Evolutionary conservation across 306 rosid genomes (phyloP), one percentile per base, ranked within the genome.

Genomic region (Sesbania bispinosa): DNA sequence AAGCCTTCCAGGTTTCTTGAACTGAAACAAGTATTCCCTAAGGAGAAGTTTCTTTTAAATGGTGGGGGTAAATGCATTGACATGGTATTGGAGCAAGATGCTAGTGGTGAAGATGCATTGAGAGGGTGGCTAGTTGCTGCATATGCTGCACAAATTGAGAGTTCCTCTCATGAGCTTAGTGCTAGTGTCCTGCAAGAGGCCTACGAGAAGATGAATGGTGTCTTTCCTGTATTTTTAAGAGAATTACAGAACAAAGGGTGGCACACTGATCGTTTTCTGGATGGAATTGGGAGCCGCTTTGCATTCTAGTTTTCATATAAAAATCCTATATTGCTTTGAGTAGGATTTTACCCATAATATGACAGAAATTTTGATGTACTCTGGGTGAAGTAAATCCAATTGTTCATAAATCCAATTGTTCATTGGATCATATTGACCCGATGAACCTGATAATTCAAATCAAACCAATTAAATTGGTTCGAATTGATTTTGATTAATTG

Each of bases 91-190:
- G 87, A 87, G 79, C 85, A 87, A 54, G 83, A 79, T 75, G 97
- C 98, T 24, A 84, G 77, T 3, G 98, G 94, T 10, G 97, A 93
- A 82, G 97, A 93, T 73, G 98, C 96, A 59, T 66, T 93, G 76
- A 85, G 96, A 75, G 98, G 98, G 54, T 93, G 96, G 97, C 87
- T 93, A 51, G 97, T 93, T 53, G 97, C 98, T 71, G 90, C 94
- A 46, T 90, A 85, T 74, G 85, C 97, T 29, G 75, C 81, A 42
- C 76, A 80, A 35, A 68, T 47, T 50, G 69, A 70, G 61, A 86
- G 48, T 67, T 78, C 82, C 52, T 80, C 83, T 68, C 76, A 21
- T 33, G 87, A 81, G 71, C 82, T 85, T 19, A 69, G 80, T 27
- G 67, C 60, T 23, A 57, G 48, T 46, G 80, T 74, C 35, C 50